Conservation (phyloP, 2,329 filamentous ascomycete genomes). For the Monilinia fructigena region DNA sequence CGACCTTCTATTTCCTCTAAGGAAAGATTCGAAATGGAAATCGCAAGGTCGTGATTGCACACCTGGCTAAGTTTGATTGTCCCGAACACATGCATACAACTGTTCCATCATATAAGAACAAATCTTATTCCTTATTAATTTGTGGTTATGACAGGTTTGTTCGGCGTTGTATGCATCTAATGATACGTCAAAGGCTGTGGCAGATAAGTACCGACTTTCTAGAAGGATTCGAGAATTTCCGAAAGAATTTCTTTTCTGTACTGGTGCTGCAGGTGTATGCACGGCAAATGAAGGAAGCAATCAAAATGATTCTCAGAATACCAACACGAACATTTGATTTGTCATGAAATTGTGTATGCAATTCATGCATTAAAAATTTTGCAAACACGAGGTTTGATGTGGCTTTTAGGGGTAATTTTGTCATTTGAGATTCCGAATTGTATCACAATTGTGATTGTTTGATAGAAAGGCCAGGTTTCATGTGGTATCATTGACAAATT, state of each 20-base stretch:
- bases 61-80: not conserved
- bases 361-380: conserved; percentile 5
- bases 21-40: conserved; percentile 28
- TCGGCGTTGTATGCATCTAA: conserved; percentile 6
- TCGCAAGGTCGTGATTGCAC: not conserved
- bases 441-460: conserved; percentile 7
- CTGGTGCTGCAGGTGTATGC: conserved; percentile 6
- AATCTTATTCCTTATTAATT: not conserved
- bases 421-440: not conserved
- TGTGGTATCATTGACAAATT: not conserved
- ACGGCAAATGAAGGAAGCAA: conserved; percentile 9
- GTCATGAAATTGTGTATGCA: conserved; percentile 1
- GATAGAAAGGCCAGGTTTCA: not conserved
- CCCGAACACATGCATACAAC: not conserved
- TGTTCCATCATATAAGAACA: conserved; percentile 1
- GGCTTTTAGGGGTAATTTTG: not conserved
- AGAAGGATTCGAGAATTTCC: conserved; percentile 22
- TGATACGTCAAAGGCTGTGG: conserved; percentile 1
- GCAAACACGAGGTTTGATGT: conserved; percentile 16
- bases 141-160: not conserved
- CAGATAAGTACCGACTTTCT: conserved; percentile 18
- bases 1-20: conserved; percentile 24
- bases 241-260: conserved; percentile 7
- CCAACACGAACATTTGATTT: conserved; percentile 1
- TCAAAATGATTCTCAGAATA: not conserved